Evolutionary conservation across 2,329 filamentous ascomycete species (phyloP).

Genomic region (Tolypocladium paradoxum): DNA sequence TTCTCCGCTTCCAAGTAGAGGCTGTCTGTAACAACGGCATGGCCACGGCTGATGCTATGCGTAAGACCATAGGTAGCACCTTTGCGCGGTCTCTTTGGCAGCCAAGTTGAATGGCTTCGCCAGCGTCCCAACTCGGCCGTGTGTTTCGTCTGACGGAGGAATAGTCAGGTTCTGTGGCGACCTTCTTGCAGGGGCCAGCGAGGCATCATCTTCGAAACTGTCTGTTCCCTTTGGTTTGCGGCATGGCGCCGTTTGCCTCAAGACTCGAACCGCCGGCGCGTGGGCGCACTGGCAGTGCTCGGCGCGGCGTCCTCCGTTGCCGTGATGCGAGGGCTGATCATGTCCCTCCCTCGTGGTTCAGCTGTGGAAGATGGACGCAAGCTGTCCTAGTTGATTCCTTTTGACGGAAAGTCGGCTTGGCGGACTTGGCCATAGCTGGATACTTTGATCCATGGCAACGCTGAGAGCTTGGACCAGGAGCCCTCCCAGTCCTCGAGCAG

Average conservation of each 20-base stretch:
- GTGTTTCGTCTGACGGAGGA: too few species aligned
- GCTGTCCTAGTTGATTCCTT: slow-evolving; percentile 15
- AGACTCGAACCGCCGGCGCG: background rate
- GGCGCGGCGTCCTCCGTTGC: background rate
- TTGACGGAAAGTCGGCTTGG: slow-evolving; percentile 69
- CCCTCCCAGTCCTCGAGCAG: slow-evolving; percentile 68
- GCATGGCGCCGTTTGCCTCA: background rate
- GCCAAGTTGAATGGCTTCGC: background rate
- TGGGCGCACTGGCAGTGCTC: background rate
- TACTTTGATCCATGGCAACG: slow-evolving; percentile 67
- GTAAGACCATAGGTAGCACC: background rate
- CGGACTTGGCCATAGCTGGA: slow-evolving; percentile 52
- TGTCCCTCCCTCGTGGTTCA: background rate
- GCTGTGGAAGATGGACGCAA: background rate
- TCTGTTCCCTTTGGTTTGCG: background rate
- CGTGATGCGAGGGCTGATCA: background rate
- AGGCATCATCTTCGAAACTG: background rate
- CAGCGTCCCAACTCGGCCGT: background rate
- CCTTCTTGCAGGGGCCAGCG: background rate
- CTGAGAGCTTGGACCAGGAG: slow-evolving; percentile 70
- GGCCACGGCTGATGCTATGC: background rate
- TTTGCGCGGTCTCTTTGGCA: background rate
- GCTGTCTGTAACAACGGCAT: background rate
- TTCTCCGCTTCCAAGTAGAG: background rate
- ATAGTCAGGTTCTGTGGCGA: too few species aligned